Base-by-base conservation (phyloP, 495 filamentous ascomycete species). In the Chaetomium tenue region DNA sequence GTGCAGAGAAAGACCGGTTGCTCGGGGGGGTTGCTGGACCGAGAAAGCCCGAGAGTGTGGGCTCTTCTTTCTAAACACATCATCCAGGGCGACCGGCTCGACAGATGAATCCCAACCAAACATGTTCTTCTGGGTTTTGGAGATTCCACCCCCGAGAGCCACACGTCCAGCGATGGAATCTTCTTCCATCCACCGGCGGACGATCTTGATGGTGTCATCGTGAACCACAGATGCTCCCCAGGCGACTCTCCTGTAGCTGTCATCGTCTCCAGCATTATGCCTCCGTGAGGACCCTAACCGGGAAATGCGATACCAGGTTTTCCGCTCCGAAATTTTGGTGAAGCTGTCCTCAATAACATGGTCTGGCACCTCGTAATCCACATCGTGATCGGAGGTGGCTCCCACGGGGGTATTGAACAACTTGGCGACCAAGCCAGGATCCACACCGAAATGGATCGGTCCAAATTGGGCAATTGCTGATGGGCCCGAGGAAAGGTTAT, bases 291-390 rank as follows among this genome's bases (percentile, higher is more conserved):
- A 84, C 13, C 83, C 84, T 57, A 76, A 78, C 11, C 84, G 78
- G 18, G 85, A 86, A 7, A 87, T 71, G 26, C 85, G 83, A 64
- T 88, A 88, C 86, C 86, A 88, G 6, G 78, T 79, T 68, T 84
- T 87, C 50, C 86, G 82, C 62, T 85, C 77, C n/a, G 81, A 80
- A 1, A 79, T 79, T 18, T 80, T 72, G 18, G 73, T 72, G 58
- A 85, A 83, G 46, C 73, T 82, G 69, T 86, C 77, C 54, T 68
- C 66, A 46, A 81, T 75, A 68, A 81, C 61, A 57, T 69, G 68
- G 8, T 79, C 78, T 1, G 75, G 58, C 0, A 79, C 20, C 8
- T 75, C 72, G 7, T 56, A 42, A 23, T 55, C 47, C 11, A 58
- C 60, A 8, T 30, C 30, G 39, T 48, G 12, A 39, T 64, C 15